Evolutionary conservation across 129 eudicot species (phyloP), one percentile per base, ranked within the genome.

Genomic region (Ambrosia artemisiifolia): DNA sequence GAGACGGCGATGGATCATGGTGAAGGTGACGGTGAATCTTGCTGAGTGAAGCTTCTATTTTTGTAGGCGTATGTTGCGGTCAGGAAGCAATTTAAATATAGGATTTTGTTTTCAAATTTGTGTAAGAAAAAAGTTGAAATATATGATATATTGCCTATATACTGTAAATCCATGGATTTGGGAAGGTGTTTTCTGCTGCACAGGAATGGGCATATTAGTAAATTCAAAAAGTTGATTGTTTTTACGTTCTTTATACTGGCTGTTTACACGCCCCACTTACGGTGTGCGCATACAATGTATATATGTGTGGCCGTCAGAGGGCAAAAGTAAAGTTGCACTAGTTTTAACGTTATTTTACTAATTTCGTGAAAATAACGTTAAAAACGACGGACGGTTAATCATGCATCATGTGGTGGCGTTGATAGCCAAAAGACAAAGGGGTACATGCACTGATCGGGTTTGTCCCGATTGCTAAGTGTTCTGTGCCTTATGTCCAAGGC

Each of bases 1-100:
- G 75, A 62, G 69, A 69, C 55, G 1, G 54, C 28, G 56, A 35
- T 69, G 9, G 81, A 77, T 46, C 53, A 19, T 56, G 61, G 16
- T 30, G 63, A 13, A 38, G 75, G 38, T 56, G 30, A 42, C 28
- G 3, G 14, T 35, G 75, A 48, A 60, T 69, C 75, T 70, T 78
- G 67, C 63, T 7, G 3, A 70, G 40, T 33, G 57, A 30, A 47
- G 50, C 40, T 55, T 24, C 60, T 70, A 71, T 70, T 70, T 78
- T 78, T 78, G 82, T 78, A 71, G 82, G 77, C 77, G 6, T 32
- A 59, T 61, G 69, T 49, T 70, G 76, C 71, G 33, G 70, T 69
- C 60, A 62, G 69, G 70, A 69, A 70, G 81, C 53, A 48, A 55
- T 48, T 34, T 49, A 69, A 50, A 24, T 62, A 77, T 77, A 77